Conservation (phyloP, 2,329 filamentous ascomycete genomes). For the Saccharata proteae region DNA sequence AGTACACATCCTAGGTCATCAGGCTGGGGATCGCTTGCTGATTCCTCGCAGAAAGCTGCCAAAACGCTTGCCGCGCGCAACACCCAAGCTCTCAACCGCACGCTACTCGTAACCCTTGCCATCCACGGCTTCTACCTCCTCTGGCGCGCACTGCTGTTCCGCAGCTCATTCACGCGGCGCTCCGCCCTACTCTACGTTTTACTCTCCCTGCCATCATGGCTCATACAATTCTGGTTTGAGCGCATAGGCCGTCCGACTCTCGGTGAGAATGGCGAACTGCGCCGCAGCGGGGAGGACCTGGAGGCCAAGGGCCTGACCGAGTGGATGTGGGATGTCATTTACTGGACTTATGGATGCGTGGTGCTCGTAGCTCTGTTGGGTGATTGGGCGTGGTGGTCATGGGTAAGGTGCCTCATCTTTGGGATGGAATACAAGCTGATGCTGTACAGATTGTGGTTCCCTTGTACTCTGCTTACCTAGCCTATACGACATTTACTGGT, state of each 20-base stretch:
- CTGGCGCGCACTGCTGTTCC: slow-evolving; percentile 52
- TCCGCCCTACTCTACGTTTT: slow-evolving; percentile 54
- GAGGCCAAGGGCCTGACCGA: slow-evolving; percentile 80
- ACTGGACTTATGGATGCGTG: slow-evolving; percentile 79
- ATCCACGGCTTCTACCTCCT: slow-evolving; percentile 67
- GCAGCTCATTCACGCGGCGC: slow-evolving; percentile 42
- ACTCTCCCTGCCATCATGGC: slow-evolving; percentile 60
- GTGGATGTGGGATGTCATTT: slow-evolving; percentile 95
- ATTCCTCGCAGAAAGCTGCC: slow-evolving; percentile 37
- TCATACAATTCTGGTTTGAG: slow-evolving; percentile 80
- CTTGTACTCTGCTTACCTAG: slow-evolving; percentile 32
- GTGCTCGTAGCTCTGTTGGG: slow-evolving; percentile 64
- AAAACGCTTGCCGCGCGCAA: slow-evolving; percentile 67
- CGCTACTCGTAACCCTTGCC: slow-evolving; percentile 62
- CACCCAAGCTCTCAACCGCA: slow-evolving; percentile 60
- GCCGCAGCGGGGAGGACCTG: slow-evolving; percentile 74
- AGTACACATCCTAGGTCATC: no score
- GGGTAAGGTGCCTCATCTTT: slow-evolving; percentile 20
- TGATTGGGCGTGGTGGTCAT: slow-evolving; percentile 64
- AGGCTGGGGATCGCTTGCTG: no score
- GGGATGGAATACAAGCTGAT: slow-evolving; percentile 1
- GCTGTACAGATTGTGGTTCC: slow-evolving; percentile 26
- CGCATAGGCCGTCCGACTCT: slow-evolving; percentile 68
- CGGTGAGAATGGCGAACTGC: slow-evolving; percentile 46
- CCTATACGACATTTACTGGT: slow-evolving; percentile 34